phyloP scores from a whole-genome alignment of 441 rosid genomes.

The Arabidopsis lyrata region DNA sequence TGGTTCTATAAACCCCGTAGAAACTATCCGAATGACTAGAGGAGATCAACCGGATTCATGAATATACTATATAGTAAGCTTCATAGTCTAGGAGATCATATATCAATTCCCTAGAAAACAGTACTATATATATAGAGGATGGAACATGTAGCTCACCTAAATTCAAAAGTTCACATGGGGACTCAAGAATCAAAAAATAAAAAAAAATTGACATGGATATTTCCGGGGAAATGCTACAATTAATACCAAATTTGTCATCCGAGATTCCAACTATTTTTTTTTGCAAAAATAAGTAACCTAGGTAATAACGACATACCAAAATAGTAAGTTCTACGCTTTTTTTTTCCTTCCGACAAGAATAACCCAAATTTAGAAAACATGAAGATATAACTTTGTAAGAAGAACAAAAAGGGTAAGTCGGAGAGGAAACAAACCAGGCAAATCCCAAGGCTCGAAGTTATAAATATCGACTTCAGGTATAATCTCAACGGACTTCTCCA shows the following conservation, averaged over 20 bases:
- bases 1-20: neutral
- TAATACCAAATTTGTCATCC: neutral
- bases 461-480: conserved; percentile 76
- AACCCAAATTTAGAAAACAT: neutral
- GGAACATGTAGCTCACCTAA: neutral
- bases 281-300: neutral
- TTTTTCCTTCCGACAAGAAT: neutral
- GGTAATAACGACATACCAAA: neutral
- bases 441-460: conserved; percentile 84
- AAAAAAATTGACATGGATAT: neutral
- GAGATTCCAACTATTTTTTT: neutral
- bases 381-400: conserved; percentile 4
- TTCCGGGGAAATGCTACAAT: neutral
- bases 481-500: conserved; percentile 67
- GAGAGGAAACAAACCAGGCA: conserved; percentile 62
- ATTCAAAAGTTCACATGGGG: neutral
- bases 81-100: neutral
- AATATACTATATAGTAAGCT: neutral
- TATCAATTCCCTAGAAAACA: neutral
- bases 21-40: neutral
- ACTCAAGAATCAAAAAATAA: neutral
- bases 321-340: neutral
- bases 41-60: neutral
- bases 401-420: neutral
- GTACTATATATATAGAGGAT: neutral